phyloP scores from a whole-genome alignment of 2,329 filamentous ascomycete species.

The Clarireedia homoeocarpa region DNA sequence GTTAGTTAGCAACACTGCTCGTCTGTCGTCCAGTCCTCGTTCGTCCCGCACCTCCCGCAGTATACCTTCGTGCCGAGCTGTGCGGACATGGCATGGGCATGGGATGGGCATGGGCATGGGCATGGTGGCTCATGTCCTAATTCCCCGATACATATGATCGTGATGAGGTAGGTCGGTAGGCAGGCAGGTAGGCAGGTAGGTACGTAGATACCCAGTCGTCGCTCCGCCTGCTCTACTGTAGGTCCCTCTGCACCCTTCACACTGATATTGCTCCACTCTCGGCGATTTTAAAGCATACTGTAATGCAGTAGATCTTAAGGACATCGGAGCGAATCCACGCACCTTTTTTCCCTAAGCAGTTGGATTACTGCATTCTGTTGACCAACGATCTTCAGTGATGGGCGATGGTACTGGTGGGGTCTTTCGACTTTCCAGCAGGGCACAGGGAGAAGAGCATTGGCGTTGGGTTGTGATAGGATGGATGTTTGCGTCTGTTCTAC shows the following conservation, averaged over 20 bases:
- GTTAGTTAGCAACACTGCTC: not conserved
- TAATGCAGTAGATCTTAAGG: not conserved
- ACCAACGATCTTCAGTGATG: no score
- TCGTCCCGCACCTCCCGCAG: not conserved
- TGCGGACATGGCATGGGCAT: no score
- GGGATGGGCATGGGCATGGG: no score
- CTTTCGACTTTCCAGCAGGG: no score
- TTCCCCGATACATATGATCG: not conserved
- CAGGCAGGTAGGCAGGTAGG: not conserved
- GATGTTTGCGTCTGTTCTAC: constrained; percentile 3
- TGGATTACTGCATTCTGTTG: no score
- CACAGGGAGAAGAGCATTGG: not conserved
- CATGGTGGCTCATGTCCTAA: not conserved
- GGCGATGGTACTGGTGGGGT: no score
- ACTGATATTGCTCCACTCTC: constrained; percentile 2
- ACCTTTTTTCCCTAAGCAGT: not conserved
- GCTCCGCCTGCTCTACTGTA: not conserved
- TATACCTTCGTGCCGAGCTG: no score
- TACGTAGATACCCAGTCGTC: no score
- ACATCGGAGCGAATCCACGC: not conserved
- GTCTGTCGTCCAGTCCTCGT: not conserved
- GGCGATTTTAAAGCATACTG: not conserved
- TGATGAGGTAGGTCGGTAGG: not conserved
- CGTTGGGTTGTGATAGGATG: not conserved
- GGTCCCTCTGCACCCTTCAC: not conserved